Percentiles rank a stretch among this genome's conserved stretches.
phyloP scores from a whole-genome alignment of 1,139 yeast species.

The Spencermartinsiella ligniputridi region DNA sequence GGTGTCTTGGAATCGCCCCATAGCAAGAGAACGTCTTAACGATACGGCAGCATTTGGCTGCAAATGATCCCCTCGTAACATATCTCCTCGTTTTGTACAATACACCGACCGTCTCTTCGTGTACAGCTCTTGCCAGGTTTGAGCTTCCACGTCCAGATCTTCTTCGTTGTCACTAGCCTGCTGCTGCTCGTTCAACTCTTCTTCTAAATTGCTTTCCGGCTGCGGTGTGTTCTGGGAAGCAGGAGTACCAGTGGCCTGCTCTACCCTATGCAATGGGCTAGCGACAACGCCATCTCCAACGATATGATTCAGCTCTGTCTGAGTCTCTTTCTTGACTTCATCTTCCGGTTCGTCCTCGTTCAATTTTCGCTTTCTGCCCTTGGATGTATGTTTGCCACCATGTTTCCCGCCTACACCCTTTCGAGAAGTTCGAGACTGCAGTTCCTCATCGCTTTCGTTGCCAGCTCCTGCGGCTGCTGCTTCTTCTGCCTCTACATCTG shows the following conservation, averaged over 20 bases:
- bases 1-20: conserved; percentile 32
- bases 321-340: conserved; percentile 6
- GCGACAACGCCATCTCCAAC: neutral
- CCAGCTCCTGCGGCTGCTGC: conserved; percentile 41
- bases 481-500: conserved; percentile 83
- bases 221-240: conserved; percentile 15
- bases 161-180: conserved; percentile 45
- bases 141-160: conserved; percentile 61
- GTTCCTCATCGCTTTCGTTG: conserved; percentile 16
- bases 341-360: conserved; percentile 28
- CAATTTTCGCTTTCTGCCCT: conserved; percentile 27
- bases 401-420: conserved; percentile 18
- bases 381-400: conserved; percentile 23
- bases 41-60: conserved; percentile 68
- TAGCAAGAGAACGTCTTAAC: conserved; percentile 26
- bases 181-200: conserved; percentile 17
- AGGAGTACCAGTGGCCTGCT: conserved; percentile 13
- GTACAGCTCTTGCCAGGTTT: conserved; percentile 77
- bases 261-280: conserved; percentile 2
- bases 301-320: neutral
- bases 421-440: conserved; percentile 16
- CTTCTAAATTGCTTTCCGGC: conserved; percentile 11
- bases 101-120: conserved; percentile 76
- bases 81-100: conserved; percentile 61
- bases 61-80: conserved; percentile 56